Percentiles rank a stretch among this genome's conserved stretches.
Evolutionary conservation across 2,329 filamentous ascomycete species (phyloP).

Genomic region (Pestalotiopsis sp.): DNA sequence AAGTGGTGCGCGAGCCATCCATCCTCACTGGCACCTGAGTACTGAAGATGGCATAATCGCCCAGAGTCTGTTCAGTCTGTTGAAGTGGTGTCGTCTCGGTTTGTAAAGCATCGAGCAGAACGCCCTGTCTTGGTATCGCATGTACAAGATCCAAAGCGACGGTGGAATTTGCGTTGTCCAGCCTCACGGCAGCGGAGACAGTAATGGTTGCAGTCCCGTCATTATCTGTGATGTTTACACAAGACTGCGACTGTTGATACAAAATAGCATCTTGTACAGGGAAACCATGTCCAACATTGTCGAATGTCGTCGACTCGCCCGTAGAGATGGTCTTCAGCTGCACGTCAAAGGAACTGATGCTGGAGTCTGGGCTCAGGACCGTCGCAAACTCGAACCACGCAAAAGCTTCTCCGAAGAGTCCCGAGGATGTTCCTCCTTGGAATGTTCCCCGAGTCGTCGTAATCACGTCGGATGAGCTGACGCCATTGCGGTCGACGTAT

Average conservation of each 20-base stretch:
- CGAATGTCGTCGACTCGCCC: constrained; percentile 24
- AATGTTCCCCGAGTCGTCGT: constrained; percentile 11
- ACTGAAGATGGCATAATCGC: neutral
- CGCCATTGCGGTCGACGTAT: constrained; percentile 21
- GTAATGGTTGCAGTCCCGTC: constrained; percentile 7
- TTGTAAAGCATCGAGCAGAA: neutral
- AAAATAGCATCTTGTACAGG: constrained; percentile 30
- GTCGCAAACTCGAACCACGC: constrained; percentile 33
- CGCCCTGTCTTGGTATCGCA: neutral
- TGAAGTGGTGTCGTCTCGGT: neutral
- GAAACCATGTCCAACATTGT: constrained; percentile 32
- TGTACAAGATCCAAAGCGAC: constrained; percentile 12
- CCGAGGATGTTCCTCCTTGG: constrained; percentile 24
- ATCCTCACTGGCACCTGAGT: neutral
- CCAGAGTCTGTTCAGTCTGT: neutral
- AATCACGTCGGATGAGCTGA: constrained; percentile 15
- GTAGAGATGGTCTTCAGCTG: constrained; percentile 27
- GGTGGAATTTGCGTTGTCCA: neutral
- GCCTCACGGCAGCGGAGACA: constrained; percentile 13
- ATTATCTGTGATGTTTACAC: constrained; percentile 19
- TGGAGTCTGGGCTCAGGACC: constrained; percentile 23
- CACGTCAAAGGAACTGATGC: constrained; percentile 35
- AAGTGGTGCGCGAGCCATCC: neutral
- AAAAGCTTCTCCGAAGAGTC: constrained; percentile 30
- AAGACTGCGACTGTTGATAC: constrained; percentile 30